Percentiles rank a stretch among this genome's conserved stretches.
phyloP scores from a whole-genome alignment of 179 eudicot species.

The Kewa caespitosa region DNA sequence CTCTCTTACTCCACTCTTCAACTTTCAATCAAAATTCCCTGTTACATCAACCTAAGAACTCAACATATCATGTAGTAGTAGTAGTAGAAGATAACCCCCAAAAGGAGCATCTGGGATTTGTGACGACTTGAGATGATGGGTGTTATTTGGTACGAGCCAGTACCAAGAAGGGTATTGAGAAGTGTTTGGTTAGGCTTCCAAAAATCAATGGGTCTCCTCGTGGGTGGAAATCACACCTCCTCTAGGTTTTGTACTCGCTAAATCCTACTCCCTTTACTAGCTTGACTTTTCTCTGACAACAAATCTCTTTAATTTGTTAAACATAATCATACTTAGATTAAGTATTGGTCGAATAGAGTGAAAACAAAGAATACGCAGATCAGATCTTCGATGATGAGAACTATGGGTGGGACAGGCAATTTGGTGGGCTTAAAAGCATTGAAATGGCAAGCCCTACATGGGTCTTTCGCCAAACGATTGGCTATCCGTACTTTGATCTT shows the following conservation, averaged over 20 bases:
- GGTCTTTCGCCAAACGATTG: conserved; percentile 56
- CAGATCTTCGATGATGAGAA: conserved; percentile 4
- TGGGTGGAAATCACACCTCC: conserved; percentile 99
- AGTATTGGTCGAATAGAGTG: not conserved
- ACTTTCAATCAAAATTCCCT: too few relatives aligned
- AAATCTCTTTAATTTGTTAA: not conserved
- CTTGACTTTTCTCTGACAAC: conserved; percentile 13
- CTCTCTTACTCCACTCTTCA: too few relatives aligned
- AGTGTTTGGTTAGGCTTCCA: conserved; percentile 80
- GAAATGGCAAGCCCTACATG: conserved; percentile 72
- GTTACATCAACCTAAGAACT: not conserved
- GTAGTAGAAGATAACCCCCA: not conserved
- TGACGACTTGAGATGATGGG: conserved; percentile 32
- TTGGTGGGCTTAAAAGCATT: conserved; percentile 45
- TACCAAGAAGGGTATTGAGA: conserved; percentile 48
- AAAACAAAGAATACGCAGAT: not conserved
- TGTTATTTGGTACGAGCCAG: conserved; percentile 41
- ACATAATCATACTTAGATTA: conserved; percentile 13
- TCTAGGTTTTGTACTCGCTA: conserved; percentile 97
- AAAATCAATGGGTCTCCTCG: conserved; percentile 80
- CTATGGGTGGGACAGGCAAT: conserved; percentile 26
- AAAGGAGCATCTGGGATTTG: conserved; percentile 7
- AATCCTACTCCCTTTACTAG: not conserved
- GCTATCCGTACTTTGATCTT: conserved; percentile 47
- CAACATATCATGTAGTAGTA: conserved; percentile 16